These are phyloP conservation scores for Cyberlindnera saturnus DNA, from an alignment of 805 yeast species.

Conservation along the genomic window DNA sequence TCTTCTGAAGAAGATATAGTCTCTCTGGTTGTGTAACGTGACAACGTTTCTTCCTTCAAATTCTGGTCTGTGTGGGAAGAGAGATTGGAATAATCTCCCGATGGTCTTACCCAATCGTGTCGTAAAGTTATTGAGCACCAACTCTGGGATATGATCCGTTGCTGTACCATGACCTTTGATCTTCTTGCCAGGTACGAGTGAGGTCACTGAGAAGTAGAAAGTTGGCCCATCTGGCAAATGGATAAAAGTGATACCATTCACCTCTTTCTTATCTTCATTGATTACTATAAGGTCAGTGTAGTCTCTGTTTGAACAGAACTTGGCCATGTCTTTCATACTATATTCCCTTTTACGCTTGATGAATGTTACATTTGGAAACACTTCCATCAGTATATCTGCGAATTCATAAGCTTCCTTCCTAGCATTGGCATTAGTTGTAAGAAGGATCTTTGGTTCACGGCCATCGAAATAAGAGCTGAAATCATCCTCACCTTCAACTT, in stretches of 20 bases:
- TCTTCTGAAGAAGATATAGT: conserved; percentile 89
- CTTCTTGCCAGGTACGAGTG: conserved; percentile 66
- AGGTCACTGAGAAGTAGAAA: conserved; percentile 79
- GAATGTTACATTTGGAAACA: conserved; percentile 80
- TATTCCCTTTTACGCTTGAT: conserved; percentile 83
- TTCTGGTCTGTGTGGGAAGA: conserved; percentile 91
- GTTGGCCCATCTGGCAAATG: conserved; percentile 96
- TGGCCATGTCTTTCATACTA: conserved; percentile 80
- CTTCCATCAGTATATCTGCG: conserved; percentile 78
- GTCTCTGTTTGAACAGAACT: conserved; percentile 72
- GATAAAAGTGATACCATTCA: conserved; percentile 87
- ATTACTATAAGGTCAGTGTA: conserved; percentile 84
- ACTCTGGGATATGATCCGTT: conserved; percentile 87
- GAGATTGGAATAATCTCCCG: conserved; percentile 83
- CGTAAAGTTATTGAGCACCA: conserved; percentile 85
- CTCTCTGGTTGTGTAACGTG: conserved; percentile 94
- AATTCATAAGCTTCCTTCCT: conserved; percentile 84
- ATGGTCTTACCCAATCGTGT: conserved; percentile 92
- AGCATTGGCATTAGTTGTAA: conserved; percentile 87
- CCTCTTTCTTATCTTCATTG: conserved; percentile 89
- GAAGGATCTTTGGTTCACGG: conserved; percentile 67
- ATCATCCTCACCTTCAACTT: conserved; percentile 25
- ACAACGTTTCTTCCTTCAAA: conserved; percentile 93
- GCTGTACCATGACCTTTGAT: conserved; percentile 88
- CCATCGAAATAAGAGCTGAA: conserved; percentile 24